Conservation (phyloP, 768 basidiomycete species). For the Kwoniella dendrophila region DNA sequence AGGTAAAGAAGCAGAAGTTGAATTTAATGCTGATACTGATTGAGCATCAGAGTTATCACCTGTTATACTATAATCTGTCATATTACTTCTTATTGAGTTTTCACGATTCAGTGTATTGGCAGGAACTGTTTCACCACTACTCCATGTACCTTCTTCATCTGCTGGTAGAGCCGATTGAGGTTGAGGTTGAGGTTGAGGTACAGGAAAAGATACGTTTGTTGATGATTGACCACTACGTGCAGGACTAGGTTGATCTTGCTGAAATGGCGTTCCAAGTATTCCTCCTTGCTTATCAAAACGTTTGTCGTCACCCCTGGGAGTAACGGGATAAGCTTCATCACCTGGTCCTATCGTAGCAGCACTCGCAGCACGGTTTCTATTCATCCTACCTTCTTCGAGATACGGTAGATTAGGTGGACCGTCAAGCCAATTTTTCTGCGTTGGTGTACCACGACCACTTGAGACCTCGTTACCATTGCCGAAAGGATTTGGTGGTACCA, state of each 20-base stretch:
- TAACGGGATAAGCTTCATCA: conserved; percentile 10
- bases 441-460: conserved; percentile 36
- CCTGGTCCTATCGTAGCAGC: conserved; percentile 17
- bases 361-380: conserved; percentile 21
- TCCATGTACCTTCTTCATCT: conserved; percentile 23
- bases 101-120: conserved; percentile 7
- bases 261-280: conserved; percentile 9
- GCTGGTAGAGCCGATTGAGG: not conserved
- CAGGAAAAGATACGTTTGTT: conserved; percentile 11
- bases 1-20: not conserved
- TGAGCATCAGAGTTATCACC: conserved; percentile 5
- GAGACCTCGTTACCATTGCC: not conserved
- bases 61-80: conserved; percentile 14
- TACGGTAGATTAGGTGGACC: conserved; percentile 21
- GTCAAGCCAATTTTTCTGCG: conserved; percentile 21
- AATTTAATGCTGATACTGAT: conserved; percentile 10
- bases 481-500: not conserved
- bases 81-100: conserved; percentile 3
- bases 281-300: conserved; percentile 14
- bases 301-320: conserved; percentile 10
- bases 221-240: not conserved
- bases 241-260: not conserved
- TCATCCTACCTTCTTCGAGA: conserved; percentile 6
- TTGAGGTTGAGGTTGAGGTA: conserved; percentile 4
- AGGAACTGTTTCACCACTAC: conserved; percentile 18